A percentile compares a stretch with the other conserved stretches of the same genome.
These are phyloP conservation scores for Podospora pseudoanserina DNA, from an alignment of 495 filamentous ascomycete genomes.

Conservation along the genomic window DNA sequence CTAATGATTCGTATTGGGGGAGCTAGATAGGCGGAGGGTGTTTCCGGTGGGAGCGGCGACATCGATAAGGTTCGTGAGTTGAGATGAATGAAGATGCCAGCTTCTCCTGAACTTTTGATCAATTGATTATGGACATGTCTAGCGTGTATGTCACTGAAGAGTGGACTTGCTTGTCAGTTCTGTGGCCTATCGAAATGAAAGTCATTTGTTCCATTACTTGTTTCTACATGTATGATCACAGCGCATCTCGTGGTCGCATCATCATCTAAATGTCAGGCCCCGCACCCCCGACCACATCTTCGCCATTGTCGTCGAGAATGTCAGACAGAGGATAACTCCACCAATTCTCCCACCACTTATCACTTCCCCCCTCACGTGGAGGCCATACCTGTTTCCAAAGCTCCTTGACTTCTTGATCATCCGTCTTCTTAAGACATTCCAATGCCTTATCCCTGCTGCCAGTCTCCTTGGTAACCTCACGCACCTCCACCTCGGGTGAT, in stretches of 20 bases:
- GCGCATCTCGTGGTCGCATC: too few relatives aligned
- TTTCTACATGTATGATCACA: too few relatives aligned
- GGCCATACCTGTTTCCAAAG: background rate
- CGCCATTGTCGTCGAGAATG: background rate
- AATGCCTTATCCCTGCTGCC: background rate
- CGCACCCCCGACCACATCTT: background rate
- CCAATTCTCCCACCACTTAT: background rate
- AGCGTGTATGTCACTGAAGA: background rate
- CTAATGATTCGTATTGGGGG: background rate
- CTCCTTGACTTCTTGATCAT: background rate
- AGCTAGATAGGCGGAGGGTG: too few relatives aligned
- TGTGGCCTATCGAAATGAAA: too few relatives aligned
- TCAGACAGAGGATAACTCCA: background rate
- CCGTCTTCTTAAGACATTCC: too few relatives aligned
- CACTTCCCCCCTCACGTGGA: background rate
- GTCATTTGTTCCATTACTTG: too few relatives aligned
- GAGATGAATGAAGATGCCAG: too few relatives aligned
- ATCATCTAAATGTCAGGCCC: background rate
- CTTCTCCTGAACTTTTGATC: too few relatives aligned
- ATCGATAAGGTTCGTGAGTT: background rate
- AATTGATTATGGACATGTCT: too few relatives aligned
- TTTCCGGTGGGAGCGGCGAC: background rate
- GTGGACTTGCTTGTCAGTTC: background rate
- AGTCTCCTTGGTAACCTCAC: background rate
- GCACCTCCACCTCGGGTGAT: background rate